Evolutionary conservation across 2,329 filamentous ascomycete genomes (phyloP), one percentile per base, ranked within the genome.

Genomic region (Elsinoe fawcettii): DNA sequence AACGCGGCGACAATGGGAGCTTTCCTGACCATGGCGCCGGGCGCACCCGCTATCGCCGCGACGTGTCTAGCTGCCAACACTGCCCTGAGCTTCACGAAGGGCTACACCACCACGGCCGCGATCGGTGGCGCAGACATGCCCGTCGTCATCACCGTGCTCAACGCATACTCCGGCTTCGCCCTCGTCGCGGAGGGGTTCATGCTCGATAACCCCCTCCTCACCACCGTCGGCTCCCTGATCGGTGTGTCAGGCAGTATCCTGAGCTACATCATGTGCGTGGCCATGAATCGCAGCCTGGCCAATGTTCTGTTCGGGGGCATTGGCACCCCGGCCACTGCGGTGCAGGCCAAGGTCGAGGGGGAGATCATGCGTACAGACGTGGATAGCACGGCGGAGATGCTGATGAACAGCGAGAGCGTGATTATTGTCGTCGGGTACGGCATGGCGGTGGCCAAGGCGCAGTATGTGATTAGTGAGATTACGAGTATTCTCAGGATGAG

Each of bases 61-160:
- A 83, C 82, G 1, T 90, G 88, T 46, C 75, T 95, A 1, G 82
- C 84, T 23, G 87, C 86, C 39, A 95, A 88, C 67, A 84, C 90
- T 0, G 75, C 81, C 0, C 75, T 96, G 22, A 91, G 87, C 60
- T 95, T 95, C 70, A 74, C 87, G 60, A 92, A 95, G 69, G 90
- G 90, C 6, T 95, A 83, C 67, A 95, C 90, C 0, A 95, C 90
- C 0, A 95, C 90, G 0, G 81, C 90, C 1, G 88, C 88, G 0
- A 95, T 96, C 66, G 90, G 90, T 20, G 90, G 90, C n/a, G 90
- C 90, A 11, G 90, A 96, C 66, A 95, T 95, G 90, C 90, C 86
- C 12, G 89, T 95, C 4, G 88, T 93, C 30, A 95, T 95, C 61
- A 95, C 89, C 0, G 90, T 95, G 1, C 73, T 96, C 18, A 96